Percentiles rank a stretch among this genome's conserved stretches.
Conservation (phyloP, 352 stramenopile species). For the Pythium rhizo-oryzae region DNA sequence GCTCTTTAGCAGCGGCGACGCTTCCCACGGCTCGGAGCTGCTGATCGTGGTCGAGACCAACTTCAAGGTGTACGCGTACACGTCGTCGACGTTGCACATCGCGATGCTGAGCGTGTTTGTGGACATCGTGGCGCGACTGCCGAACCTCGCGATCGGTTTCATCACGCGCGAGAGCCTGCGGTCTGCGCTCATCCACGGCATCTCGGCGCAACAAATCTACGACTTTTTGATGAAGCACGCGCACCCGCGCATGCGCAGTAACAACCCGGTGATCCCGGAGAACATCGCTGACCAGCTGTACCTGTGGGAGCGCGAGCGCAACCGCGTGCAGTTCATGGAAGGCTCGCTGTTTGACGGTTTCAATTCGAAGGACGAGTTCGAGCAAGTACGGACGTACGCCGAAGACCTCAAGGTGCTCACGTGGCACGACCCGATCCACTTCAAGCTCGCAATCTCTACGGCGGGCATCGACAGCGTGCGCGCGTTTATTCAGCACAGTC, state of each 20-base stretch:
- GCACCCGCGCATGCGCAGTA: constrained; percentile 80
- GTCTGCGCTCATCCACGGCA: constrained; percentile 87
- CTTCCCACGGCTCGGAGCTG: constrained; percentile 22
- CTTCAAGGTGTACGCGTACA: constrained; percentile 94
- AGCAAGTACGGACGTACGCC: constrained; percentile 73
- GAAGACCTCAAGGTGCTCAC: constrained; percentile 73
- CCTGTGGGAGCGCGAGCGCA: constrained; percentile 91
- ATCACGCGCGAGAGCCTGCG: constrained; percentile 91
- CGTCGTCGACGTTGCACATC: constrained; percentile 86
- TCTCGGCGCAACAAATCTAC: constrained; percentile 92
- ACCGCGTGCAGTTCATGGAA: constrained; percentile 83
- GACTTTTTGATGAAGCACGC: constrained; percentile 91
- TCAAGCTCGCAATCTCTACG: constrained; percentile 71
- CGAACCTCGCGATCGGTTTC: constrained; percentile 91
- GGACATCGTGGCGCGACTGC: constrained; percentile 88
- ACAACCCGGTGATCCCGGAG: constrained; percentile 79
- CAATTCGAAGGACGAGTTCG: constrained; percentile 83
- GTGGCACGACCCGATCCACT: constrained; percentile 82
- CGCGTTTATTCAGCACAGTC: constrained; percentile 70
- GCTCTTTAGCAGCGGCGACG: constrained; percentile 10
- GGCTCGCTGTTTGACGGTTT: constrained; percentile 89
- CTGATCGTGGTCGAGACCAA: constrained; percentile 88
- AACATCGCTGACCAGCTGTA: constrained; percentile 93
- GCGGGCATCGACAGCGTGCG: constrained; percentile 70
- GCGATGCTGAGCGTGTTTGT: constrained; percentile 94